Percentiles rank a stretch among this genome's conserved stretches.
These are phyloP conservation scores for Gossypium turneri DNA, from an alignment of 345 rosid genomes.

Conservation along the genomic window DNA sequence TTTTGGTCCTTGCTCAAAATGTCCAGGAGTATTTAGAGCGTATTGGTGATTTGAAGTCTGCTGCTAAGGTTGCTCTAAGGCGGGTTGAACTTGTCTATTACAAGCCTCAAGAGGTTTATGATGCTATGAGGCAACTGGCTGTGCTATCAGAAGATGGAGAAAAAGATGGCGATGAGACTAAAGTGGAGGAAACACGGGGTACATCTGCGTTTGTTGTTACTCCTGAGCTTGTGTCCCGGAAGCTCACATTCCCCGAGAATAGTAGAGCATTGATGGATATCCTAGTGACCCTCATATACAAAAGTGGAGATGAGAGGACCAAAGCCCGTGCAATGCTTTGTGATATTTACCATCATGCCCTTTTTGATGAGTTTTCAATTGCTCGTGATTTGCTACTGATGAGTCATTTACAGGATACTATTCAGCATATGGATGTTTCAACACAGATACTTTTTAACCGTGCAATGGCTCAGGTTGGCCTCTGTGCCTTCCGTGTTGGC, in stretches of 20 bases:
- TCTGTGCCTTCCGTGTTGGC: conserved; percentile 86
- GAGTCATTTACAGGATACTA: conserved; percentile 92
- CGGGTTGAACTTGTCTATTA: conserved; percentile 85
- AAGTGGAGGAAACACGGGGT: conserved; percentile 58
- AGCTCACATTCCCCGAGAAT: conserved; percentile 79
- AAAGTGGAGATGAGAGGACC: conserved; percentile 88
- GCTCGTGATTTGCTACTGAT: conserved; percentile 80
- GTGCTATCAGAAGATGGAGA: conserved; percentile 47
- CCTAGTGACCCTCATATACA: conserved; percentile 83
- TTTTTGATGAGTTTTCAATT: conserved; percentile 64
- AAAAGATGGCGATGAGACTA: conserved; percentile 29
- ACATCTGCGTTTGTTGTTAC: conserved; percentile 63
- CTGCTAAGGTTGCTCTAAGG: conserved; percentile 79
- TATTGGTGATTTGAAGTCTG: conserved; percentile 64
- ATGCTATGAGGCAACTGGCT: conserved; percentile 89
- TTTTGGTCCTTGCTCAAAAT: conserved; percentile 80
- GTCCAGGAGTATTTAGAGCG: conserved; percentile 77
- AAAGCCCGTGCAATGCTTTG: conserved; percentile 98
- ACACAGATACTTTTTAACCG: conserved; percentile 93
- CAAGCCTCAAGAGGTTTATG: conserved; percentile 92
- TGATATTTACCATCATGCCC: conserved; percentile 92
- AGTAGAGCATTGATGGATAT: conserved; percentile 85
- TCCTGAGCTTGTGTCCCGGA: conserved; percentile 82
- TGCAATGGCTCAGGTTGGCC: conserved; percentile 94
- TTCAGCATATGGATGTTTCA: conserved; percentile 86